Evolutionary conservation across 2,329 filamentous ascomycete genomes (phyloP).

Genomic region (Ophiostoma novo-ulmi): DNA sequence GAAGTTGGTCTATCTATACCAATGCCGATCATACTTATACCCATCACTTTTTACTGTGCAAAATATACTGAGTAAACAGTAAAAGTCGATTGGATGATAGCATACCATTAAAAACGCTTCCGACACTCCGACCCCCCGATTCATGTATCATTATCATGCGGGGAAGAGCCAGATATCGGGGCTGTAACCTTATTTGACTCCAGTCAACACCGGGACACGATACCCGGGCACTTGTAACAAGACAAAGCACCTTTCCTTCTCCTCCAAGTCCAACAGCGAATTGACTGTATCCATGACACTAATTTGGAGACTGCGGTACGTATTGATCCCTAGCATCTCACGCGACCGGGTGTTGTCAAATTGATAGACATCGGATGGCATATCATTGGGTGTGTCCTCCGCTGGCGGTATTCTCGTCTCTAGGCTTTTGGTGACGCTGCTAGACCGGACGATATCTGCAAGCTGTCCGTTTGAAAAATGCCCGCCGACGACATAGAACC

Average conservation of each 20-base stretch:
- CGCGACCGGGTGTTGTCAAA: conserved; percentile 53
- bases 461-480: conserved; percentile 16
- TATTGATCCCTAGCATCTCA: conserved; percentile 50
- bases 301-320: conserved; percentile 54
- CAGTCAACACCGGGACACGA: not conserved
- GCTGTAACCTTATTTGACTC: too few relatives aligned
- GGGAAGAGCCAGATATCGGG: too few relatives aligned
- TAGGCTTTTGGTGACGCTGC: conserved; percentile 20
- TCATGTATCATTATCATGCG: too few relatives aligned
- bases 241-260: not conserved
- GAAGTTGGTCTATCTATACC: too few relatives aligned
- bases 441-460: conserved; percentile 51
- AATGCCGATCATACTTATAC: too few relatives aligned
- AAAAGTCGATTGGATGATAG: too few relatives aligned
- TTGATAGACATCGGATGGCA: conserved; percentile 46
- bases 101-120: too few relatives aligned
- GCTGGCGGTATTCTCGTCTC: conserved; percentile 33
- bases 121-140: too few relatives aligned
- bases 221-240: not conserved
- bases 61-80: too few relatives aligned
- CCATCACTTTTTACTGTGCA: too few relatives aligned
- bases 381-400: conserved; percentile 37
- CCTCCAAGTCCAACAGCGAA: conserved; percentile 33
- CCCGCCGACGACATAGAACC: conserved; percentile 48
- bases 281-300: conserved; percentile 55